Conservation (phyloP, 2,329 filamentous ascomycete species). For the Paracorniculantispora psalliotae region DNA sequence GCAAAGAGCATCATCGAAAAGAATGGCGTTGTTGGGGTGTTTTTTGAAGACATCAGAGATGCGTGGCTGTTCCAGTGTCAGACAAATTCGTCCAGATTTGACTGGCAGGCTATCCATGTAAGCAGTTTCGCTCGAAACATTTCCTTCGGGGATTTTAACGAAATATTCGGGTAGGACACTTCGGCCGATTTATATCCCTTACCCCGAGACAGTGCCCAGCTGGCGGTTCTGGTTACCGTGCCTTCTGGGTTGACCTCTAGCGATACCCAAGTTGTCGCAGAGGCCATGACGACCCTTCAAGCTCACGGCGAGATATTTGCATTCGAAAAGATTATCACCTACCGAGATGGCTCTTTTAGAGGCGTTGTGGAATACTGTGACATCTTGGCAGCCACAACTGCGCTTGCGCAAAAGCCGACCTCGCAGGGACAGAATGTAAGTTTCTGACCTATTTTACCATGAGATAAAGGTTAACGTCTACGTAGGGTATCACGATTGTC, state of each 20-base stretch:
- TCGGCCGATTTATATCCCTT: slow-evolving; percentile 9
- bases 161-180: slow-evolving; percentile 6
- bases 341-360: slow-evolving; percentile 39
- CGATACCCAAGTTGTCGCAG: slow-evolving; percentile 31
- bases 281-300: slow-evolving; percentile 31
- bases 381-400: slow-evolving; percentile 36
- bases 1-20: slow-evolving; percentile 30
- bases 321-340: slow-evolving; percentile 38
- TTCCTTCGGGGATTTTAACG: not conserved
- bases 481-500: slow-evolving; percentile 2
- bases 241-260: slow-evolving; percentile 18
- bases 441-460: not conserved
- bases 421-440: slow-evolving; percentile 1
- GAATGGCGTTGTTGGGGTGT: slow-evolving; percentile 45
- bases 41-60: slow-evolving; percentile 58
- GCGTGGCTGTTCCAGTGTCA: slow-evolving; percentile 46
- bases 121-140: slow-evolving; percentile 9
- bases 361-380: slow-evolving; percentile 52
- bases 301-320: slow-evolving; percentile 49
- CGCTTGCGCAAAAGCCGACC: slow-evolving; percentile 32
- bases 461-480: not conserved
- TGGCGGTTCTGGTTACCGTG: slow-evolving; percentile 24
- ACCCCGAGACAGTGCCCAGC: slow-evolving; percentile 23
- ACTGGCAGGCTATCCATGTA: slow-evolving; percentile 37
- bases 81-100: slow-evolving; percentile 36